Conservation (phyloP, 2,329 filamentous ascomycete genomes). For the Calonectria pseudoturangicola region DNA sequence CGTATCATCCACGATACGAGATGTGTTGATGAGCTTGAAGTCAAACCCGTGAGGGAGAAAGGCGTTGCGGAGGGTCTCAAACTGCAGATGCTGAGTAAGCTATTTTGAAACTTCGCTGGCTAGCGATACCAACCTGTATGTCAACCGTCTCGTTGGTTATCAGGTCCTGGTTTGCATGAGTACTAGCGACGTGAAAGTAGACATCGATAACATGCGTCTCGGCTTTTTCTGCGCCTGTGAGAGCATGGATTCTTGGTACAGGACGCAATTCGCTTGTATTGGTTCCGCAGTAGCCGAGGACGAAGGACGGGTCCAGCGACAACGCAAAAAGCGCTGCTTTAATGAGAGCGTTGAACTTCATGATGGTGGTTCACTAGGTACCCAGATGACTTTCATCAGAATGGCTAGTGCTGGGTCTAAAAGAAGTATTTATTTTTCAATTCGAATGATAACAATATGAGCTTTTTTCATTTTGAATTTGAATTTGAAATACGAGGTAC, state of each 20-base stretch:
- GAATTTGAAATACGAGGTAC: background rate
- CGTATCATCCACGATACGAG: slow-evolving; percentile 1
- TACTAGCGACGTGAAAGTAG: slow-evolving; percentile 16
- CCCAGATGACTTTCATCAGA: background rate
- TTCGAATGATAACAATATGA: background rate
- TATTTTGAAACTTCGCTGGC: background rate
- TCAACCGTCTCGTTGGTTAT: slow-evolving; percentile 16
- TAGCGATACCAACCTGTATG: background rate
- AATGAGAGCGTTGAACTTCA: background rate
- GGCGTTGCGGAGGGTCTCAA: slow-evolving; percentile 2
- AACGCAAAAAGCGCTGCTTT: slow-evolving; percentile 5
- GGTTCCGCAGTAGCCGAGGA: slow-evolving; percentile 3
- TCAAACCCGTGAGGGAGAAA: slow-evolving; percentile 8
- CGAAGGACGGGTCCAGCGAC: background rate
- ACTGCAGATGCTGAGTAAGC: background rate
- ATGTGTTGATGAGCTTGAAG: slow-evolving; percentile 19
- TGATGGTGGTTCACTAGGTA: background rate
- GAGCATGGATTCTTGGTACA: background rate
- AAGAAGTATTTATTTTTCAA: background rate
- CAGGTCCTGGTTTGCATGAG: background rate
- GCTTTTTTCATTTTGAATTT: background rate
- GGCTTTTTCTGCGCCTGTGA: background rate
- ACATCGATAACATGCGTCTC: slow-evolving; percentile 7
- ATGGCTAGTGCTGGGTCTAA: background rate
- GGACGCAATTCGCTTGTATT: background rate